These are phyloP conservation scores for Solanum paucissectum DNA, from an alignment of 257 asterid species.

Conservation along the genomic window DNA sequence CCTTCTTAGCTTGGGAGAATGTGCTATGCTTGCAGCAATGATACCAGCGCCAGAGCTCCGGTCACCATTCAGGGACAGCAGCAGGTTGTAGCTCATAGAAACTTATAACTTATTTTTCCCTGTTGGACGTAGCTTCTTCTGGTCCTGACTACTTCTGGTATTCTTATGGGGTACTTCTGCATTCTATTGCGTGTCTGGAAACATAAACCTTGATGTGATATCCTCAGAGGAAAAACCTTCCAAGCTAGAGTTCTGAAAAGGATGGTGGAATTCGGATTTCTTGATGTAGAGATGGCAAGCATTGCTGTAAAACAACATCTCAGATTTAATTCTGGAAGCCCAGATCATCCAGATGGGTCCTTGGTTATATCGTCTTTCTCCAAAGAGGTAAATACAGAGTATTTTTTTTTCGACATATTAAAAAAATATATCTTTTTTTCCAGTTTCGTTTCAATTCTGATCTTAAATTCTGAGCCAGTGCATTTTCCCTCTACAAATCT, in stretches of 20 bases:
- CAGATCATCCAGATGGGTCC: conserved; percentile 3
- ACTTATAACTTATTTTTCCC: neutral
- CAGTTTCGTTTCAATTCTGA: neutral
- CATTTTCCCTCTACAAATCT: neutral
- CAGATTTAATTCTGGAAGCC: conserved; percentile 3
- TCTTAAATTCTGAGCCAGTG: neutral
- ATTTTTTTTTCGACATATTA: neutral
- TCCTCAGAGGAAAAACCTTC: conserved; percentile 20
- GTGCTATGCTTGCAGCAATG: conserved; percentile 25
- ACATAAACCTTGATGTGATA: neutral
- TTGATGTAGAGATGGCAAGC: conserved; percentile 15
- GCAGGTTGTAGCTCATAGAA: conserved; percentile 10
- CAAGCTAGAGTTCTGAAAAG: conserved; percentile 30
- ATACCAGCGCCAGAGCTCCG: conserved; percentile 22
- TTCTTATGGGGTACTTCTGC: neutral
- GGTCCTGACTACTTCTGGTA: neutral
- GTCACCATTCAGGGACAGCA: conserved; percentile 22
- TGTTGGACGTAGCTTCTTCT: neutral
- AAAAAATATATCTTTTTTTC: neutral
- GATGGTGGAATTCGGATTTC: conserved; percentile 23
- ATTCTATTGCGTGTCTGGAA: neutral
- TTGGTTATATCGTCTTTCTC: neutral
- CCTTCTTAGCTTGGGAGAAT: conserved; percentile 21
- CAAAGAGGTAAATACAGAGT: conserved; percentile 1
- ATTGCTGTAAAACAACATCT: conserved; percentile 5